Evolutionary conservation across 192 early-diverging fungal genomes (phyloP).

Genomic region (Rhizophagus prolifer): DNA sequence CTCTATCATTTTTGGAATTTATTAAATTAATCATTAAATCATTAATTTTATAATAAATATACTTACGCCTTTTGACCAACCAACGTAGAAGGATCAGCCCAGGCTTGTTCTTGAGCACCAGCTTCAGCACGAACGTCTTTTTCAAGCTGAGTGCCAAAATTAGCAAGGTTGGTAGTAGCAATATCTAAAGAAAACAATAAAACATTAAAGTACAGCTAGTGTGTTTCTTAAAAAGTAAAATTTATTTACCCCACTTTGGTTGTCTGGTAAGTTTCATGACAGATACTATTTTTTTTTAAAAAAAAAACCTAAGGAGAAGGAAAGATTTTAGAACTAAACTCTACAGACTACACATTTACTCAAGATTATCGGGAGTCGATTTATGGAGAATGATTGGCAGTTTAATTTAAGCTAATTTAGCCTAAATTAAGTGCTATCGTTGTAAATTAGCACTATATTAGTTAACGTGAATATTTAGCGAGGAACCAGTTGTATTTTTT

Average conservation of each 20-base stretch:
- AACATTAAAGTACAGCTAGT: background rate
- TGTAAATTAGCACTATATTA: too few species aligned
- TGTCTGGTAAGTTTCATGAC: background rate
- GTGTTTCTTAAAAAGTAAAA: background rate
- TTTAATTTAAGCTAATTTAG: too few species aligned
- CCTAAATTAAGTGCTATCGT: too few species aligned
- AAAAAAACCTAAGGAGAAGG: too few species aligned
- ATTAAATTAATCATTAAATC: background rate
- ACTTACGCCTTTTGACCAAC: conserved; percentile 41
- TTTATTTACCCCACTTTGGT: conserved; percentile 14
- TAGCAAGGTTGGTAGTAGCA: conserved; percentile 56
- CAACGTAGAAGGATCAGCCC: conserved; percentile 51
- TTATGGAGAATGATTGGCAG: too few species aligned
- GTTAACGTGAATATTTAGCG: too few species aligned
- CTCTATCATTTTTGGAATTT: conserved; percentile 35
- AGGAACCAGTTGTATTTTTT: too few species aligned
- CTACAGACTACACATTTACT: too few species aligned
- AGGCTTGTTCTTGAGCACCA: conserved; percentile 57
- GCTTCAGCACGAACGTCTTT: conserved; percentile 60
- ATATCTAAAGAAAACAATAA: conserved; percentile 37
- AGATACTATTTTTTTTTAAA: background rate
- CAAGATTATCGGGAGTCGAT: too few species aligned
- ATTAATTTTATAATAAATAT: background rate
- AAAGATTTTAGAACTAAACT: too few species aligned
- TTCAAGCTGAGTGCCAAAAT: conserved; percentile 58